Evolutionary conservation across 192 early-diverging fungal species (phyloP), one percentile per base, ranked within the genome.

Genomic region (Podila clonocystis): DNA sequence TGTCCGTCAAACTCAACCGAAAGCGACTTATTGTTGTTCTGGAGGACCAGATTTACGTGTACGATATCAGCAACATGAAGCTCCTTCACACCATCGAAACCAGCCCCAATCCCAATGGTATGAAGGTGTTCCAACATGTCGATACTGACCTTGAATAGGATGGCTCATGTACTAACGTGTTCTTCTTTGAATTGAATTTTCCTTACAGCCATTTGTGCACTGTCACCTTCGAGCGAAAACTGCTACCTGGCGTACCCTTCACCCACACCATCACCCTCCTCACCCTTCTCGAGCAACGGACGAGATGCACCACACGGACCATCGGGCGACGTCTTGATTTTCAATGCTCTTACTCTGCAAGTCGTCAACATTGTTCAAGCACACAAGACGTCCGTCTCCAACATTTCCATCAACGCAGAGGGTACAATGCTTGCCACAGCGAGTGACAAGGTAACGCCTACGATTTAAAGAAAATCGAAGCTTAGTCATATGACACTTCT

Each of bases 31-130:
- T 98, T 45, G 97, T 98, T 12, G 93, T 97, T 29, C 89, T 99
- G 36, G 98, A 99, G 73, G 95, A 97, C 83, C 94, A 94, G 70
- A 97, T 98, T 50, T 98, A 95, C 82, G 91, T 98, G 20, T 98
- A 98, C 85, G 97, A 99, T 73, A 98, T 98, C 63, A 91, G 92
- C 83, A 99, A 99, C 84, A 99, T 99, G 97, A 97, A 97, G 82
- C 89, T 98, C 11, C 87, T 98, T 49, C 94, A 97, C 72, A 97
- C 95, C 0, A 96, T 99, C 73, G 96, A 99, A 63, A 98, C 97
- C 17, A 93, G 90, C 64, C 95, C 96, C 1, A 98, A 98, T 74
- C 96, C 95, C 15, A 83, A 90, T 83, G 94, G 95, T 94, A 84
- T 61, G 73, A 30, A 36, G 36, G 17, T 31, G 28, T 67, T 11